phyloP scores from a whole-genome alignment of 73 alveolate genomes.

The Uronychia binucleata region DNA sequence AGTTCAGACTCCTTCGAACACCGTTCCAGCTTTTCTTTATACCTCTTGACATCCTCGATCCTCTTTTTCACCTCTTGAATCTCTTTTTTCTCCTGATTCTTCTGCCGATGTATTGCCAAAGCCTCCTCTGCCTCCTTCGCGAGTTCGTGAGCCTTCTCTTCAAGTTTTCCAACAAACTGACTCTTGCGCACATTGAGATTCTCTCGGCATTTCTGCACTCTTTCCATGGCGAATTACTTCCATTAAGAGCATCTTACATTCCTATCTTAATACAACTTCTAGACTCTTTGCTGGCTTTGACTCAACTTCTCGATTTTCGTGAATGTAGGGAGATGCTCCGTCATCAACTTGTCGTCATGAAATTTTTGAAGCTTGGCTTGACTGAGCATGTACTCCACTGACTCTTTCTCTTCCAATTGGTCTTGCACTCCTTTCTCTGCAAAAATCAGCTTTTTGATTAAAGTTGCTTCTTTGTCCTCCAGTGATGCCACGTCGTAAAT shows the following conservation, averaged over 20 bases:
- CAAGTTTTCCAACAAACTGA: neutral
- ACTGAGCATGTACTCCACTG: neutral
- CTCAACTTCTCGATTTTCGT: neutral
- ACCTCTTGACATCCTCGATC: too few relatives aligned
- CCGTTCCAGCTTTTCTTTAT: too few relatives aligned
- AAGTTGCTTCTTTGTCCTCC: neutral
- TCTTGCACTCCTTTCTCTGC: neutral
- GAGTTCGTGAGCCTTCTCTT: neutral
- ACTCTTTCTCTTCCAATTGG: neutral
- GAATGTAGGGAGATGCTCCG: neutral
- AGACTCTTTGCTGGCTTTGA: neutral
- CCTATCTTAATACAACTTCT: neutral
- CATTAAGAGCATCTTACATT: too few relatives aligned
- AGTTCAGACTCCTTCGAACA: too few relatives aligned
- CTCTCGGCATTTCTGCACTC: slow-evolving; percentile 1
- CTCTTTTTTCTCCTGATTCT: neutral
- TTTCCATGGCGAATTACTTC: neutral
- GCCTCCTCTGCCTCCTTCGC: neutral
- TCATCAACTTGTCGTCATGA: slow-evolving; percentile 5
- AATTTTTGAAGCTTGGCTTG: neutral
- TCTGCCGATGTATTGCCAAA: neutral
- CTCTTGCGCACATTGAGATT: neutral
- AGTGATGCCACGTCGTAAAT: neutral
- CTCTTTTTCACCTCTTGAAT: neutral
- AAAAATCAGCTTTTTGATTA: neutral